Base-by-base conservation (phyloP, 2,329 filamentous ascomycete species). In the Fusarium luffae region DNA sequence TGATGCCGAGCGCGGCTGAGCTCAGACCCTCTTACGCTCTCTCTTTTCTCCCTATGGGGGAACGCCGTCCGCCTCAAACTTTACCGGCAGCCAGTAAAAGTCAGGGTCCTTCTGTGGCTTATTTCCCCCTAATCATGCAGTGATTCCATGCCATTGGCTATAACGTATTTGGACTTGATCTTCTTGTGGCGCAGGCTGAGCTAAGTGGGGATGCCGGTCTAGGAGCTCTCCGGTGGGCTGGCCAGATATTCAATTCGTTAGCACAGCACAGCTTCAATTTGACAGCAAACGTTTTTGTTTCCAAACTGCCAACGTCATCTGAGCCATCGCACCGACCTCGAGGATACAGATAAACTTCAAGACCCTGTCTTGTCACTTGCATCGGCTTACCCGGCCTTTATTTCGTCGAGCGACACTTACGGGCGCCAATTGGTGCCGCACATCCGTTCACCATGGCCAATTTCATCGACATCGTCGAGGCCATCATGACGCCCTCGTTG, bases 401-500 rank as follows among this genome's bases (percentile, higher is more conserved):
- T 30, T 50, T 18, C 18, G 23, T 23, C 18, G 34, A n/a, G 19
- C 49, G 28, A 46, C 47, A 16, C 37, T 43, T n/a, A 28, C 49
- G 58, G 63, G 61, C 57, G 55, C 71, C 54, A 57, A 47, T 62
- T 42, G 59, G 67, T 70, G 63, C 62, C 65, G 30, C 54, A 57
- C 48, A 32, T 61, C 40, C 49, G 21, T 46, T 71, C 72, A 74
- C 69, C 67, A 84, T 85, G 79, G 76, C 78, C 50, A 74, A 75
- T 68, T 76, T 84, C 59, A 76, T 78, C 60, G 70, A 79, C 52
- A 72, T 83, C 73, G 71, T 88, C 73, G 85, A 88, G 79, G 81
- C 82, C 63, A 79, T 89, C 60, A 81, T 91, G 76, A 87, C 84
- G 62, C 89, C 89, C n/a, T 89, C 89, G 18, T 72, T 83, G 13